Percentiles rank a stretch among this genome's conserved stretches.
Evolutionary conservation across 371 early-diverging fungal genomes (phyloP).

Genomic region (Smittium culicis): DNA sequence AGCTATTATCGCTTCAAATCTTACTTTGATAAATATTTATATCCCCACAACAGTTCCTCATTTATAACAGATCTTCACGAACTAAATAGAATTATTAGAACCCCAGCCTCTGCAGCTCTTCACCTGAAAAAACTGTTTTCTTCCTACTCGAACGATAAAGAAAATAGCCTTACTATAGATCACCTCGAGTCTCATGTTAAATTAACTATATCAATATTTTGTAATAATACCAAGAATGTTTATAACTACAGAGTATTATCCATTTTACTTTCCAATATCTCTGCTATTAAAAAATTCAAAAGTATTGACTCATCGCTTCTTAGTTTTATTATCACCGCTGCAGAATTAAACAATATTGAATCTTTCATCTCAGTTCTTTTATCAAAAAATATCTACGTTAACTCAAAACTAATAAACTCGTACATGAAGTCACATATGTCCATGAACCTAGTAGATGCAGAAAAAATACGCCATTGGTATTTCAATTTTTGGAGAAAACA

Average conservation of each 20-base stretch:
- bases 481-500: not conserved
- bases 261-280: not conserved
- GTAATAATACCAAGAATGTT: not conserved
- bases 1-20: not conserved
- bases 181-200: not conserved
- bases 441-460: not conserved
- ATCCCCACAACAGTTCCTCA: not conserved
- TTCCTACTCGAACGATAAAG: not conserved
- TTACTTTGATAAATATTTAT: not conserved
- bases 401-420: not conserved
- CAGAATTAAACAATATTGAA: not conserved
- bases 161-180: not conserved
- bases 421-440: not conserved
- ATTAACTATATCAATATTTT: not conserved
- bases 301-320: not conserved
- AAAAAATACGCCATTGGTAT: not conserved
- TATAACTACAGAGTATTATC: constrained; percentile 1
- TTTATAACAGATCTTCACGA: not conserved
- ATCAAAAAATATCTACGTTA: not conserved
- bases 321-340: not conserved
- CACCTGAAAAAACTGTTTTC: not conserved
- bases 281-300: not conserved
- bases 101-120: not conserved
- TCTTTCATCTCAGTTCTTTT: not conserved
- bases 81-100: not conserved